Base-by-base conservation (phyloP, 345 rosid genomes). In the Rhodamnia argentea region DNA sequence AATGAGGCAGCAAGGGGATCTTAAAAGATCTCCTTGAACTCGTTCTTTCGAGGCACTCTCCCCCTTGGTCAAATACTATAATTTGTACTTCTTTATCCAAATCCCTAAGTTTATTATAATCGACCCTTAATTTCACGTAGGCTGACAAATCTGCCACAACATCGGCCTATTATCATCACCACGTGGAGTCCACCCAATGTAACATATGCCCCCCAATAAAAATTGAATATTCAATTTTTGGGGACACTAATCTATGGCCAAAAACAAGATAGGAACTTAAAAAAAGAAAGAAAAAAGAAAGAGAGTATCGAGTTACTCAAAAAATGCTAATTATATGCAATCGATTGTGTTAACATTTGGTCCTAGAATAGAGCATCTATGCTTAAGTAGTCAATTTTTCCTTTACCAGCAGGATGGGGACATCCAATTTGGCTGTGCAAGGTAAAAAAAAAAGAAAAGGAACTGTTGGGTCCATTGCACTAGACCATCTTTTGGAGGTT, bases 1-100 rank as follows among this genome's bases (percentile, higher is more conserved):
- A 52, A 82, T 13, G 83, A 16, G 83, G 83, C 52, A 82, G 83
- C 83, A 82, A 82, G 83, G 83, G 83, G 83, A 82, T 82, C 83
- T 82, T 82, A 82, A 82, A 82, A 51, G 83, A 82, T 82, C 83
- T 82, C 52, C 83, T 26, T 26, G 18, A 47, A 14, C 83, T 82
- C 20, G 40, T 55, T 13, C 27, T 50, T 82, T 32, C 24, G 76
- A 64, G 76, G 44, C 44, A 20, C 44, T 37, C 23, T 10, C 76
- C 78, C 78, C 5, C 54, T 52, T 5, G 23, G 78, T 70, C 78
- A 70, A 70, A 70, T 70, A 70, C 78, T 70, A 32, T 16, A 70
- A 70, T 37, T 70, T 18, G 1, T 47, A 12, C 78, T 32, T 18
- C 23, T 7, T 51, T 82, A 51, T 82, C 32, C 83, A 52, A 82